These are phyloP conservation scores for Tritrichomonas musculus DNA, from an alignment of 208 protist genomes.

Conservation along the genomic window DNA sequence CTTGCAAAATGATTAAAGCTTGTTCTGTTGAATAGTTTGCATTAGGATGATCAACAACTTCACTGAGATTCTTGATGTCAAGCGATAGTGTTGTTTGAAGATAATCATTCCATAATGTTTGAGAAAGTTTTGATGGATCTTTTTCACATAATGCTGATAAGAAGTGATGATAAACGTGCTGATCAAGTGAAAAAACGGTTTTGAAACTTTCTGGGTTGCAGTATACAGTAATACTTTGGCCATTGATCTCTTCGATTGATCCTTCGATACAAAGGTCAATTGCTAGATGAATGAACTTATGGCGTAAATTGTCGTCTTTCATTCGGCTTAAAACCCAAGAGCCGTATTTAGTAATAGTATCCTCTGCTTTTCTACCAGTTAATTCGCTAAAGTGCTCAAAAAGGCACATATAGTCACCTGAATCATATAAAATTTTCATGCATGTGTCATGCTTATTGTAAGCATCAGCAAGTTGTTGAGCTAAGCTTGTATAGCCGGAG, in stretches of 20 bases:
- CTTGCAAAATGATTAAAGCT: not conserved
- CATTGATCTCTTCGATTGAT: not conserved
- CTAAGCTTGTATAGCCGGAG: not conserved
- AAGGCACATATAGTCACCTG: not conserved
- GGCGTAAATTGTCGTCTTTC: not conserved
- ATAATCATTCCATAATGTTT: not conserved
- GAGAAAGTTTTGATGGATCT: not conserved
- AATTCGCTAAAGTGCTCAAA: not conserved
- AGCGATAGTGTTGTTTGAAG: not conserved
- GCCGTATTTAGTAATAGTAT: not conserved
- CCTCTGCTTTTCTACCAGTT: too few relatives aligned
- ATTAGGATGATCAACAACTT: not conserved
- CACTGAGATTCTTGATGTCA: not conserved
- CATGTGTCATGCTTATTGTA: not conserved
- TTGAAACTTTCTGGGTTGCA: not conserved
- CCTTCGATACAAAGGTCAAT: not conserved
- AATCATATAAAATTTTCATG: constrained; percentile 34
- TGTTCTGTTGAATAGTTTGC: not conserved
- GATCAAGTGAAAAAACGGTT: too few relatives aligned
- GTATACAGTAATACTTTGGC: not conserved
- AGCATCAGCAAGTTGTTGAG: constrained; percentile 4
- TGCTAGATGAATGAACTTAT: not conserved
- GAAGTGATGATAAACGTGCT: not conserved
- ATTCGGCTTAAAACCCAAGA: not conserved
- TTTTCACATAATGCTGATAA: not conserved